Evolutionary conservation across 1,284 basidiomycete species (phyloP).

Genomic region (Cerioporus squamosus): DNA sequence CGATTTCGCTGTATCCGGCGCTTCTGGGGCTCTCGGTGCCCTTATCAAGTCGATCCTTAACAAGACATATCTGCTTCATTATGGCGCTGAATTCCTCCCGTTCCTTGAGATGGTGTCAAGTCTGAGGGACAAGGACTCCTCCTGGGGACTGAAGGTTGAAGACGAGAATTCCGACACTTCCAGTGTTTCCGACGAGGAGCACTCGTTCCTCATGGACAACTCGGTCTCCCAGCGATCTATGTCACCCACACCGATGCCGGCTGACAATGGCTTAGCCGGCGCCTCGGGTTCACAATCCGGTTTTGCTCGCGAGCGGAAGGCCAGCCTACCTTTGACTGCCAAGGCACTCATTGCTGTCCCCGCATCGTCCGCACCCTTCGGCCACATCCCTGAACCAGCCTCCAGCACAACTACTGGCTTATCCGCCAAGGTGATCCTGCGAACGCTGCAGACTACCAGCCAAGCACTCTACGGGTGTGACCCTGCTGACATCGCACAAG

Average conservation of each 20-base stretch:
- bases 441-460: constrained; percentile 60
- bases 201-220: constrained; percentile 40
- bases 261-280: constrained; percentile 5
- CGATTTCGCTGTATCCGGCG: constrained; percentile 77
- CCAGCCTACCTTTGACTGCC: constrained; percentile 59
- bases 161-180: constrained; percentile 68
- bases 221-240: constrained; percentile 32
- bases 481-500: constrained; percentile 70
- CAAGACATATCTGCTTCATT: constrained; percentile 80
- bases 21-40: constrained; percentile 70
- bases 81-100: constrained; percentile 78
- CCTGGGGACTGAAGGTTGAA: constrained; percentile 72
- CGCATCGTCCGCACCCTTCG: constrained; percentile 4
- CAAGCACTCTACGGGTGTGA: constrained; percentile 58
- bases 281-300: constrained; percentile 5
- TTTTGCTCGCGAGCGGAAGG: constrained; percentile 58
- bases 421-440: constrained; percentile 58
- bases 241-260: constrained; percentile 16
- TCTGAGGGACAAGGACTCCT: constrained; percentile 64
- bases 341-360: constrained; percentile 39
- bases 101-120: constrained; percentile 70
- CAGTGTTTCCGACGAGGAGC: constrained; percentile 55
- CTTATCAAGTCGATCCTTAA: constrained; percentile 76
- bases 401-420: neutral
- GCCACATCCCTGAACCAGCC: neutral